Evolutionary conservation across 2,329 filamentous ascomycete species (phyloP).

Genomic region (Phyllachora maydis): DNA sequence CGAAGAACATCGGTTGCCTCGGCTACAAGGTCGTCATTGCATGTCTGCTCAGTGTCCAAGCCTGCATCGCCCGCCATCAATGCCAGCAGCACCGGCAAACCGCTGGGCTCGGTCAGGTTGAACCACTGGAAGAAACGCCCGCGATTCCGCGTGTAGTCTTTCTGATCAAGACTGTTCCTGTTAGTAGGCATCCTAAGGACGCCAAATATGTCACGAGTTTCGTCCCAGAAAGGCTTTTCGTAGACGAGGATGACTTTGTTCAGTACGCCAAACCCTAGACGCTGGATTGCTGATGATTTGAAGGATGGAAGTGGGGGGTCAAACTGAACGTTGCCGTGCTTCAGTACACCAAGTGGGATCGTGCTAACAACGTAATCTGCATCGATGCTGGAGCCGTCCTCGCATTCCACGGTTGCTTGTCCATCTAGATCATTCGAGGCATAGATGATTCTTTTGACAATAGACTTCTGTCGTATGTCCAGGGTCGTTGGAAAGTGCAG

Average conservation of each 20-base stretch:
- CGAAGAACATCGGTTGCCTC: constrained; percentile 67
- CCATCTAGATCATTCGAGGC: constrained; percentile 24
- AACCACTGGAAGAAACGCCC: constrained; percentile 98
- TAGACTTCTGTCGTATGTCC: constrained; percentile 52
- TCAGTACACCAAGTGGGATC: constrained; percentile 76
- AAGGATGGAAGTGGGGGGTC: constrained; percentile 75
- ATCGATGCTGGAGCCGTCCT: constrained; percentile 54
- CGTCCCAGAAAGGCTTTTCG: constrained; percentile 77
- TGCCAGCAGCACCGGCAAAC: constrained; percentile 70
- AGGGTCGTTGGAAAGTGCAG: constrained; percentile 58
- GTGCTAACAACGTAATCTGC: constrained; percentile 89
- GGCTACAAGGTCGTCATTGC: constrained; percentile 53
- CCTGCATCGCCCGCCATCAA: constrained; percentile 93
- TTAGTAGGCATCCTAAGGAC: constrained; percentile 57
- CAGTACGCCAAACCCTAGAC: constrained; percentile 79
- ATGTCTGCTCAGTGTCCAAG: constrained; percentile 61
- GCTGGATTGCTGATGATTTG: constrained; percentile 62
- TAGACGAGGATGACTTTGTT: constrained; percentile 95
- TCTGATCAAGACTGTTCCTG: constrained; percentile 58
- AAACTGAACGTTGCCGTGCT: constrained; percentile 65
- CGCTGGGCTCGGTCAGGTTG: constrained; percentile 80
- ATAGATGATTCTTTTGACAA: constrained; percentile 51
- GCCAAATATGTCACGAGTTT: constrained; percentile 80
- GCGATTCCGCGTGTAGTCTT: constrained; percentile 57
- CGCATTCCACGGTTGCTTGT: constrained; percentile 46